These are phyloP conservation scores for Penicillium sp. DNA, from an alignment of 2,329 filamentous ascomycete species.

Conservation along the genomic window DNA sequence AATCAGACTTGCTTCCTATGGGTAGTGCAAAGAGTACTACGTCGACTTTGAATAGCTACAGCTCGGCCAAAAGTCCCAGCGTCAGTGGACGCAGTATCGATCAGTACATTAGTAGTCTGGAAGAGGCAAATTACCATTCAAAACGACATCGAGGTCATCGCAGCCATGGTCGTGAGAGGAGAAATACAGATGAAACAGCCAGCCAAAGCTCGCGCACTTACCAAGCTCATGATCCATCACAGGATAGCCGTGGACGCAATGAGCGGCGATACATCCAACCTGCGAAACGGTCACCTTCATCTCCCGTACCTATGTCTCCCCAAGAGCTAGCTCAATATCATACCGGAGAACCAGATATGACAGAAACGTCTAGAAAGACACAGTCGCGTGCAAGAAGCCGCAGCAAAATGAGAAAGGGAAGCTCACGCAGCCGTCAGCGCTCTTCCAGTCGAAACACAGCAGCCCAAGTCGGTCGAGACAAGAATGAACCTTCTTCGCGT, in stretches of 20 bases:
- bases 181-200: conserved; percentile 41
- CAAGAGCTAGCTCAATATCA: conserved; percentile 64
- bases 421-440: conserved; percentile 36
- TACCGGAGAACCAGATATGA: conserved; percentile 44
- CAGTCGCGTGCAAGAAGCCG: conserved; percentile 31
- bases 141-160: conserved; percentile 49
- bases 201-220: conserved; percentile 52
- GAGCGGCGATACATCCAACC: conserved; percentile 67
- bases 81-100: conserved; percentile 67
- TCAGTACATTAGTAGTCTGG: conserved; percentile 82
- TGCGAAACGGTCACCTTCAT: conserved; percentile 83
- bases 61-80: conserved; percentile 54
- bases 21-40: conserved; percentile 38
- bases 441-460: conserved; percentile 45
- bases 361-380: conserved; percentile 40
- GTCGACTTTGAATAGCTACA: conserved; percentile 47
- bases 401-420: conserved; percentile 55
- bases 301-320: conserved; percentile 90
- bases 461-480: conserved; percentile 34
- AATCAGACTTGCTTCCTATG: conserved; percentile 53
- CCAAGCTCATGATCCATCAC: conserved; percentile 60
- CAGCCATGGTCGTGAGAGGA: conserved; percentile 52
- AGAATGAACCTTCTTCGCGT: conserved; percentile 36
- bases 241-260: conserved; percentile 65
- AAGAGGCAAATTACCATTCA: conserved; percentile 67